phyloP scores from a whole-genome alignment of 179 eudicot species.

The Carnegiea gigantea region DNA sequence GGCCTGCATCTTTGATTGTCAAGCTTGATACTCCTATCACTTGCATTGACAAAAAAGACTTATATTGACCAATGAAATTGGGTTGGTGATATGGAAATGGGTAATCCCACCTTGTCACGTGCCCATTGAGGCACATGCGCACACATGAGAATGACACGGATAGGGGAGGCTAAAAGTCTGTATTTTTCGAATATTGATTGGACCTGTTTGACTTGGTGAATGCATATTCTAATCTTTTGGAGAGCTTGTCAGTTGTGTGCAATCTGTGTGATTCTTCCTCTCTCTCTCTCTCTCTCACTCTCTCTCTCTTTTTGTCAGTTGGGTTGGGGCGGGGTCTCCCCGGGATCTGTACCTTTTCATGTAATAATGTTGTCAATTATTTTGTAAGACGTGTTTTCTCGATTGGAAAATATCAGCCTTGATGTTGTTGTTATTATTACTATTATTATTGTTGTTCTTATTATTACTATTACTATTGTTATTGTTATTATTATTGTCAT shows the following conservation, averaged over 20 bases:
- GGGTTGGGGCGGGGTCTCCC: too few species aligned
- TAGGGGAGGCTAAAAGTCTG: neutral
- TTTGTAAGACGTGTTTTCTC: neutral
- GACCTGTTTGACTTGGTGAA: neutral
- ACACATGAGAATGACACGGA: neutral
- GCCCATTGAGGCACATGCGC: neutral
- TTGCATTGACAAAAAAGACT: too few species aligned
- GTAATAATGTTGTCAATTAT: neutral
- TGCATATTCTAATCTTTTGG: neutral
- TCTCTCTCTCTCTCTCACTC: too few species aligned
- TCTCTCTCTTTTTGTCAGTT: neutral
- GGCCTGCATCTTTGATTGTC: too few species aligned
- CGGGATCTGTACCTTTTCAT: too few species aligned
- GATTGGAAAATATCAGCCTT: neutral
- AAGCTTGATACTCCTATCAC: too few species aligned
- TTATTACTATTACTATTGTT: too few species aligned
- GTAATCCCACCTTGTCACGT: neutral
- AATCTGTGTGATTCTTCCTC: too few species aligned
- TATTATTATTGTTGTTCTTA: too few species aligned
- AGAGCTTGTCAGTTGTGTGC: neutral
- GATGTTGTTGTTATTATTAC: too few species aligned
- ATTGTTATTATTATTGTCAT: too few species aligned
- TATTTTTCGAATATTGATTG: neutral
- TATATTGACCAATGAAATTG: neutral
- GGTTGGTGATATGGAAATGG: neutral